These are phyloP conservation scores for Naematelia encephala DNA, from an alignment of 768 basidiomycete genomes.

Conservation along the genomic window DNA sequence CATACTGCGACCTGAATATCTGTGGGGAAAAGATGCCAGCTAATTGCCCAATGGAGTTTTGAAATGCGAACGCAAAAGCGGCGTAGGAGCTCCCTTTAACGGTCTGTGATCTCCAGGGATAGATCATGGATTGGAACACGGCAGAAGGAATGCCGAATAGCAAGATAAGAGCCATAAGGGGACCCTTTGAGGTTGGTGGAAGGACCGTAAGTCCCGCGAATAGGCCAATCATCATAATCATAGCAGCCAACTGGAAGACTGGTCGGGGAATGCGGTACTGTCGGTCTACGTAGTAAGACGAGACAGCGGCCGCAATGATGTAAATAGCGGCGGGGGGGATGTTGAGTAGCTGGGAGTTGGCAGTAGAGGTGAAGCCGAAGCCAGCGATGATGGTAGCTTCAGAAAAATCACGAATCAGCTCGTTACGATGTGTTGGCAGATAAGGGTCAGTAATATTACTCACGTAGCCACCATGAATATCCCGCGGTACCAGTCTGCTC, in stretches of 20 bases:
- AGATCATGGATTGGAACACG: conserved; percentile 13
- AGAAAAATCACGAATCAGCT: no score
- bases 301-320: conserved; percentile 14
- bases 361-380: background rate
- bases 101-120: conserved; percentile 26
- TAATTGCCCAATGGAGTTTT: no score
- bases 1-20: no score
- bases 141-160: background rate
- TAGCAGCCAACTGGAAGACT: conserved; percentile 13
- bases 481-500: conserved; percentile 12
- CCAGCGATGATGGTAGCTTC: background rate
- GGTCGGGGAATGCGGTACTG: conserved; percentile 7
- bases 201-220: conserved; percentile 24
- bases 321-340: conserved; percentile 31
- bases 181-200: conserved; percentile 11
- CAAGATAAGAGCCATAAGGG: conserved; percentile 27
- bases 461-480: background rate
- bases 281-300: conserved; percentile 13
- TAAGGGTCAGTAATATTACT: no score
- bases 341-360: conserved; percentile 10
- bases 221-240: background rate
- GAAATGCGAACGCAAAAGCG: conserved; percentile 23
- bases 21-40: no score
- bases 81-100: conserved; percentile 23
- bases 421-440: no score